Percentiles rank a stretch among this genome's conserved stretches.
phyloP scores from a whole-genome alignment of 2,329 filamentous ascomycete species.

The Penicillium sp. region DNA sequence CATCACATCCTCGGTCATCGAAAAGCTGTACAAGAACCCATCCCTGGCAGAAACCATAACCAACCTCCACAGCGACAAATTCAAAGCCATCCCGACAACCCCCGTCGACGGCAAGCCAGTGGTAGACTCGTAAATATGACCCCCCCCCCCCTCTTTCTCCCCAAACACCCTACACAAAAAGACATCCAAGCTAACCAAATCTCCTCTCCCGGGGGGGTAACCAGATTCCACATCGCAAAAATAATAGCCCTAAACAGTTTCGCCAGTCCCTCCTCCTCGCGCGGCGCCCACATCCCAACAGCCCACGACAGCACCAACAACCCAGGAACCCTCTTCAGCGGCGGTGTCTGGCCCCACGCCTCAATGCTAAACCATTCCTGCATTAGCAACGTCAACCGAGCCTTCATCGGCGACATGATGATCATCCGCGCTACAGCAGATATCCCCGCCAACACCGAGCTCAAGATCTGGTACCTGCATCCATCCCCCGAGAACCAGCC shows the following conservation, averaged over 20 bases:
- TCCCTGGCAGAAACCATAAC: constrained; percentile 33
- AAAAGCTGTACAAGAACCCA: constrained; percentile 49
- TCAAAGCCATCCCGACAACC: neutral
- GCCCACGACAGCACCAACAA: constrained; percentile 13
- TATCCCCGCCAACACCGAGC: constrained; percentile 47
- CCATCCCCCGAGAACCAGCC: constrained; percentile 8
- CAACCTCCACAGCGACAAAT: constrained; percentile 41
- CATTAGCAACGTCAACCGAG: constrained; percentile 46
- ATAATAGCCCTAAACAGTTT: constrained; percentile 50
- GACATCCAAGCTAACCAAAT: neutral
- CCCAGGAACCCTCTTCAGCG: constrained; percentile 20
- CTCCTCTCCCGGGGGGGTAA: too few species aligned
- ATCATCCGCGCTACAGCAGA: constrained; percentile 50
- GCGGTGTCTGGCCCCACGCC: constrained; percentile 51
- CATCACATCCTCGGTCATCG: constrained; percentile 29
- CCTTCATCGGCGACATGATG: constrained; percentile 57
- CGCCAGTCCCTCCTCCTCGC: constrained; percentile 28
- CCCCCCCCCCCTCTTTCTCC: too few species aligned
- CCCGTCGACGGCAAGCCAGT: neutral
- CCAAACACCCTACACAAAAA: neutral
- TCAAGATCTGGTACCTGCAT: constrained; percentile 43
- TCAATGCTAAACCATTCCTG: constrained; percentile 57
- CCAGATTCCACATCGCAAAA: constrained; percentile 48
- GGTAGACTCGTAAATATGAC: neutral
- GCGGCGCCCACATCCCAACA: neutral